phyloP scores from a whole-genome alignment of 2,329 filamentous ascomycete species.

The Pseudocercospora macadamiae region DNA sequence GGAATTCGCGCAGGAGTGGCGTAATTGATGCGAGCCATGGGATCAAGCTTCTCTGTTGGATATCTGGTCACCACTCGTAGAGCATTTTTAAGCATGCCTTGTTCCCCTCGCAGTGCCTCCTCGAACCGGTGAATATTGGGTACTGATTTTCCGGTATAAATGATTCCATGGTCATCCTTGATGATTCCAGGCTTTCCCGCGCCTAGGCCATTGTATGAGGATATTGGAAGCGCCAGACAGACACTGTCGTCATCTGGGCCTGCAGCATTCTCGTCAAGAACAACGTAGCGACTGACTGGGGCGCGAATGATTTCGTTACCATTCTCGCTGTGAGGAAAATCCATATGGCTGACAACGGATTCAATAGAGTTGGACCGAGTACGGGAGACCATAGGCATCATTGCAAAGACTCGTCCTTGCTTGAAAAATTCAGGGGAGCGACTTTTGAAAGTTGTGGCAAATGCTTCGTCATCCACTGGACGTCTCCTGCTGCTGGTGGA shows the following conservation, averaged over 20 bases:
- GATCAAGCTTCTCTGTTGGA: conserved; percentile 1
- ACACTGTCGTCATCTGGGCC: conserved; percentile 5
- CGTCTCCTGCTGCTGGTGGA: no score
- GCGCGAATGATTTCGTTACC: no score
- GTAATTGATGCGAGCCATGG: conserved; percentile 7
- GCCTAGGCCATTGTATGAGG: conserved; percentile 24
- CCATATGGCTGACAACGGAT: neutral
- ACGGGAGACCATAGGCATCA: neutral
- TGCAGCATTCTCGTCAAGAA: neutral
- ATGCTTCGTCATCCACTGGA: no score
- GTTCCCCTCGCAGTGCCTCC: neutral
- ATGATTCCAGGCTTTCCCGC: conserved; percentile 18
- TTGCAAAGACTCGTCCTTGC: neutral
- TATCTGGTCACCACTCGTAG: neutral
- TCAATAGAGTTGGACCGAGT: neutral
- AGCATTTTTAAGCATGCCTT: neutral
- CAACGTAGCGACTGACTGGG: neutral
- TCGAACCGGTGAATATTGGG: conserved; percentile 1
- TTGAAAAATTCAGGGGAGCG: neutral
- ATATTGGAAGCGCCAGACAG: conserved; percentile 29
- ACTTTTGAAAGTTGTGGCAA: no score
- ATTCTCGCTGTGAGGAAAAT: no score
- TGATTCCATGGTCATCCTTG: conserved; percentile 32
- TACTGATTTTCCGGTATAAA: conserved; percentile 25
- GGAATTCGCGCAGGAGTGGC: neutral